These are phyloP conservation scores for Neurospora sp. DNA, from an alignment of 495 filamentous ascomycete genomes.

Conservation along the genomic window DNA sequence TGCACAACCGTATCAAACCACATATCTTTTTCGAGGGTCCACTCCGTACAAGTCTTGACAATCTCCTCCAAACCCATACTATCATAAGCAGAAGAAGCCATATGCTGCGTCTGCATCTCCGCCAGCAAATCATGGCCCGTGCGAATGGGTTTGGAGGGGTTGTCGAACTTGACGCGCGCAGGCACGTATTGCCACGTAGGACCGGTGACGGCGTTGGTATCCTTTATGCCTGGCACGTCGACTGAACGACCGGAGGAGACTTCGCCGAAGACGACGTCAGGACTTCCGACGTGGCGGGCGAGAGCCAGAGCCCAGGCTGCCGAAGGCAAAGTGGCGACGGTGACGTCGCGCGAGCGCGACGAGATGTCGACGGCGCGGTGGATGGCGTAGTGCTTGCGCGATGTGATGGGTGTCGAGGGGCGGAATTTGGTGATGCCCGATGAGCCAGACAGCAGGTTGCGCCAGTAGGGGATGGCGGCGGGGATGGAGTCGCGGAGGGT, in stretches of 20 bases:
- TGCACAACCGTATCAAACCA: conserved; percentile 40
- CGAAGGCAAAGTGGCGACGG: conserved; percentile 46
- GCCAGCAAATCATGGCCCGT: conserved; percentile 23
- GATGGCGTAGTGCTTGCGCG: conserved; percentile 22
- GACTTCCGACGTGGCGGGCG: conserved; percentile 34
- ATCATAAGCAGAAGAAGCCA: conserved; percentile 26
- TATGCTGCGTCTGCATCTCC: conserved; percentile 27
- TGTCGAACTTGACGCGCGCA: conserved; percentile 23
- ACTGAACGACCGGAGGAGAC: conserved; percentile 49
- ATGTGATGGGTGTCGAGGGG: conserved; percentile 17
- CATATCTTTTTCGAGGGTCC: conserved; percentile 5
- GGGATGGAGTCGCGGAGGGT: conserved; percentile 19
- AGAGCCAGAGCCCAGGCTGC: conserved; percentile 55
- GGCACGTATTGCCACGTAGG: conserved; percentile 37
- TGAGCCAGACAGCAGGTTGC: conserved; percentile 41
- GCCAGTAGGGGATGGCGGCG: conserved; percentile 46
- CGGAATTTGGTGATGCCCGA: conserved; percentile 34
- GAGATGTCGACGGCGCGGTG: conserved; percentile 36
- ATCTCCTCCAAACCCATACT: conserved; percentile 28
- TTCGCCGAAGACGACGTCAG: conserved; percentile 51
- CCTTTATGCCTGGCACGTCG: conserved; percentile 32
- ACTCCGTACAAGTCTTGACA: conserved; percentile 17
- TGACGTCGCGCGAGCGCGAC: conserved; percentile 36
- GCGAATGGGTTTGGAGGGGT: conserved; percentile 1
- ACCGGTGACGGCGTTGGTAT: conserved; percentile 36